Percentiles rank a stretch among this genome's conserved stretches.
phyloP scores from a whole-genome alignment of 2,329 filamentous ascomycete species.

The Phialophora verrucosa region DNA sequence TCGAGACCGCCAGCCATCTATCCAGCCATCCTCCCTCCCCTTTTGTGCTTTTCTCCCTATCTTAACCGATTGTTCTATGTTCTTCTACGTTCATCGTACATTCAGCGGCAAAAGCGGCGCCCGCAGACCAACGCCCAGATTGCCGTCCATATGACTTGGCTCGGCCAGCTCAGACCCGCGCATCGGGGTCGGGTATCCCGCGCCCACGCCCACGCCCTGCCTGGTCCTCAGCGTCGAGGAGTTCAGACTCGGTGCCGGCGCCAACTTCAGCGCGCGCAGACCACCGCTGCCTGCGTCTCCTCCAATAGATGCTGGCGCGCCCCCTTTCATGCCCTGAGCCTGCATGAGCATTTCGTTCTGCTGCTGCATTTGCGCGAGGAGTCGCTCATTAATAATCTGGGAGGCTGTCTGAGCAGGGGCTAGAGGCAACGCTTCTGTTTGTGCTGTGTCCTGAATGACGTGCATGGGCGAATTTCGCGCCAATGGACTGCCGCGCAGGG shows the following conservation, averaged over 20 bases:
- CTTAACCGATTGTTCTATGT: not conserved
- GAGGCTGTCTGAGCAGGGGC: not conserved
- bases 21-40: not conserved
- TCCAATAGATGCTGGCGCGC: not conserved
- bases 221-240: constrained; percentile 3
- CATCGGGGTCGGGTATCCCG: not conserved
- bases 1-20: not conserved
- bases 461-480: not conserved
- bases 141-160: not conserved
- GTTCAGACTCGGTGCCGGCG: not conserved
- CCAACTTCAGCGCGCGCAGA: constrained; percentile 11
- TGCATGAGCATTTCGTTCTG: constrained; percentile 20
- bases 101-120: constrained; percentile 9
- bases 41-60: not conserved
- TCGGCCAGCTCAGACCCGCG: not conserved
- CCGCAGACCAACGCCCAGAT: not conserved
- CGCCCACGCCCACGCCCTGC: not conserved
- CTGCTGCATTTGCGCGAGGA: constrained; percentile 22
- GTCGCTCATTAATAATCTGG: not conserved
- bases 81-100: constrained; percentile 8
- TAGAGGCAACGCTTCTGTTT: not conserved
- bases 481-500: not conserved
- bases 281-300: not conserved
- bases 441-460: not conserved
- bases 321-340: constrained; percentile 3